Percentiles rank a stretch among this genome's conserved stretches.
Conservation (phyloP, 2,329 filamentous ascomycete species). For the Fusarium tricinctum region DNA sequence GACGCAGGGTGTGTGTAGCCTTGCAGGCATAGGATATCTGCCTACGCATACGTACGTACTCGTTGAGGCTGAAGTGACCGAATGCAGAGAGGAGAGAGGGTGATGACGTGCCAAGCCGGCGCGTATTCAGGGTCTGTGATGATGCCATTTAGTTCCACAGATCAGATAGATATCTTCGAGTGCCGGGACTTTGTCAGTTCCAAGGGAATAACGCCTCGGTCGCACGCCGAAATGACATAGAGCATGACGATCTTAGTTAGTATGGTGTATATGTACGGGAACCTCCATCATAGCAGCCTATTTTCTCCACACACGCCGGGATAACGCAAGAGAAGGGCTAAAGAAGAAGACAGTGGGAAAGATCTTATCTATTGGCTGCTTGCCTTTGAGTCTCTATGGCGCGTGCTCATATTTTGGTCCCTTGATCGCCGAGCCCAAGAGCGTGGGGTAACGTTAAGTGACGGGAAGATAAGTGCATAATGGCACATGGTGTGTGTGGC, state of each 20-base stretch:
- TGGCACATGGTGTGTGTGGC: conserved; percentile 18
- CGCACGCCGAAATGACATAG: conserved; percentile 8
- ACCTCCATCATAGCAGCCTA: not conserved
- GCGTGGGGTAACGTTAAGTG: conserved; percentile 24
- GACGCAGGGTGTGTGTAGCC: not conserved
- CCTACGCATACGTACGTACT: conserved; percentile 24
- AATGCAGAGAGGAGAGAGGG: conserved; percentile 12
- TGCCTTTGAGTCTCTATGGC: conserved; percentile 14
- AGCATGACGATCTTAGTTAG: conserved; percentile 26
- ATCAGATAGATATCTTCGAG: conserved; percentile 25
- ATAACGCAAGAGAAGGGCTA: not conserved
- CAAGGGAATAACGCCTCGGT: conserved; percentile 13
- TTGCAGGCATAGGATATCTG: not conserved
- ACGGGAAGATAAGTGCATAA: conserved; percentile 10
- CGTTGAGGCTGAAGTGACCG: conserved; percentile 27
- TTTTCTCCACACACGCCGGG: not conserved
- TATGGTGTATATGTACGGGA: not conserved
- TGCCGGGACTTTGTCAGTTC: conserved; percentile 16
- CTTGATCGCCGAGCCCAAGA: conserved; percentile 36
- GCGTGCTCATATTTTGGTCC: conserved; percentile 40
- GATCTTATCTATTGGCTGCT: conserved; percentile 26
- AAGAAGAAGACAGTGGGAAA: too few species aligned
- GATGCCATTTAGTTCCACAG: conserved; percentile 6
- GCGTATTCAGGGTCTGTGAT: not conserved
- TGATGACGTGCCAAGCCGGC: conserved; percentile 28